Evolutionary conservation across 2,329 filamentous ascomycete genomes (phyloP), one percentile per base, ranked within the genome.

Genomic region (Colletotrichum plurivorum): DNA sequence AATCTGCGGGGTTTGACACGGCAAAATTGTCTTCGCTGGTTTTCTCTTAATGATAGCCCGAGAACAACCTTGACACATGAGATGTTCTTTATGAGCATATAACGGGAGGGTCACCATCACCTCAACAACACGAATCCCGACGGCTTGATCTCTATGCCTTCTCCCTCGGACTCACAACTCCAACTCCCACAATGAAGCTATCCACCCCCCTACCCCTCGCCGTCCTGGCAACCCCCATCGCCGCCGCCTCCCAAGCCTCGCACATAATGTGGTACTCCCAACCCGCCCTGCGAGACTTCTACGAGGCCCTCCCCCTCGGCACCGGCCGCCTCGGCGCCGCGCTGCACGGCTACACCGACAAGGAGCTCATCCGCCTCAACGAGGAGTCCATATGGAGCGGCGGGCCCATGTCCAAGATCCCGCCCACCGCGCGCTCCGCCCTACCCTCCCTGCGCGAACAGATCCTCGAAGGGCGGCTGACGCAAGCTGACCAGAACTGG

Each of bases 371-470:
- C 13, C 76, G 77, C 25, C 73, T 85, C 20, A 85, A 84, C 58
- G 83, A 85, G 71, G 81, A 84, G 65, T 83, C 81, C 3, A 76
- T 82, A n/a, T 83, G 81, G 81, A 81, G 78, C 68, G 82, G 81
- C 46, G 78, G 77, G 3, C 75, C 76, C 3, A 78, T 81, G 67
- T 70, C 80, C 56, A 80, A 82, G 22, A 77, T 78, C n/a, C 80
- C 80, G n/a, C 74, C 75, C 48, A 74, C 75, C 43, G 77, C 78
- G 7, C 54, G 27, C 13, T 41, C 18, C 10, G 52, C 51, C 9
- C 49, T 63, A 2, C 25, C 49, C 5, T 41, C 41, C 7, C 52
- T 55, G 7, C 36, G 49, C 5, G 5, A 5, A n/a, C 51, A 63
- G 27, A 63, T 63, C 5, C 52, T 63, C 4, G 18, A 63, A 16